Conservation (phyloP, 495 filamentous ascomycete species). For the Cercophora sp. region DNA sequence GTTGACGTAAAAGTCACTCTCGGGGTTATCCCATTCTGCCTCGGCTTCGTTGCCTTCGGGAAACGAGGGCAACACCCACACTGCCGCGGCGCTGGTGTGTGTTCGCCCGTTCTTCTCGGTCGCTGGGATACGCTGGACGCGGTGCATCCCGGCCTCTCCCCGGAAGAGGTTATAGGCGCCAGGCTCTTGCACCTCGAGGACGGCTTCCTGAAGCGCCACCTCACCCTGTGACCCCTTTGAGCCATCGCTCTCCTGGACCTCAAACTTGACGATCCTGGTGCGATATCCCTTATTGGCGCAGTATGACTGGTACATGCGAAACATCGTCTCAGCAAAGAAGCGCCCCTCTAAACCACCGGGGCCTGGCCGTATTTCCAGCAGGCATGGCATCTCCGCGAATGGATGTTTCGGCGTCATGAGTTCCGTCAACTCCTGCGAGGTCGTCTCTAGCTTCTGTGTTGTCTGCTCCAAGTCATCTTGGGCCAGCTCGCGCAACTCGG, state of each 20-base stretch:
- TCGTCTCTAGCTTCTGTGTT: constrained; percentile 50
- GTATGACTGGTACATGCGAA: constrained; percentile 84
- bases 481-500: constrained; percentile 61
- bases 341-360: constrained; percentile 91
- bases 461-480: constrained; percentile 69
- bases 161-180: constrained; percentile 77
- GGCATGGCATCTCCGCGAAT: constrained; percentile 86
- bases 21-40: constrained; percentile 71
- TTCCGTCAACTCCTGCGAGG: constrained; percentile 63
- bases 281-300: constrained; percentile 57
- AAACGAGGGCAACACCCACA: constrained; percentile 86
- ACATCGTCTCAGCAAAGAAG: constrained; percentile 79
- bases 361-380: constrained; percentile 88
- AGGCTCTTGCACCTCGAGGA: constrained; percentile 74
- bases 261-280: constrained; percentile 47
- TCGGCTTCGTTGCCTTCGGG: constrained; percentile 51
- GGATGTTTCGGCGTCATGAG: constrained; percentile 84
- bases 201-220: constrained; percentile 70
- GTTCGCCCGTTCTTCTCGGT: constrained; percentile 88
- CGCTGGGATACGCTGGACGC: constrained; percentile 86
- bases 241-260: constrained; percentile 53
- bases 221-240: constrained; percentile 53
- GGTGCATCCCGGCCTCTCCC: constrained; percentile 88
- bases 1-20: constrained; percentile 85
- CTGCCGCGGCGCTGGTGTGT: constrained; percentile 86